A percentile compares a stretch with the other conserved stretches of the same genome.
Evolutionary conservation across 495 filamentous ascomycete genomes (phyloP).

Genomic region (Baudoinia panamericana): DNA sequence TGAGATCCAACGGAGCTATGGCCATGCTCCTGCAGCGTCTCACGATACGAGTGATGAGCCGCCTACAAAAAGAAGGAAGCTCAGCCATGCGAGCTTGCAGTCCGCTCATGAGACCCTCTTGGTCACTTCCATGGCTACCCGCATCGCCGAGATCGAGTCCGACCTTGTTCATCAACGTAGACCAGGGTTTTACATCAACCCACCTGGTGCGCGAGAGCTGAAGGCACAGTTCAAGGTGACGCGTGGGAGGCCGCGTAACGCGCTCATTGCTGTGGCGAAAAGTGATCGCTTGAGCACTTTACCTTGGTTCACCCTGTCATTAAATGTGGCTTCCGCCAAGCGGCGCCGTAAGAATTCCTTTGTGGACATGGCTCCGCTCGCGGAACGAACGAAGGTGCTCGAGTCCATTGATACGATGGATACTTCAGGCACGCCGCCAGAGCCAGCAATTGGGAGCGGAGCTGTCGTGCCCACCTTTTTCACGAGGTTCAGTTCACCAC

Average conservation of each 20-base stretch:
- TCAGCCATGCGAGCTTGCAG: background rate
- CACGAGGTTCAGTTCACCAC: too few relatives aligned
- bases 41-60: background rate
- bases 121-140: background rate
- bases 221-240: constrained; percentile 2
- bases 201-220: constrained; percentile 36
- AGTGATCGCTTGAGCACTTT: constrained; percentile 29
- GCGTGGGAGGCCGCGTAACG: constrained; percentile 39
- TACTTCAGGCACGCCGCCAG: too few relatives aligned
- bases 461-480: too few relatives aligned
- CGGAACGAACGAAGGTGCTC: too few relatives aligned
- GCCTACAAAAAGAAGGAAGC: background rate
- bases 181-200: constrained; percentile 41
- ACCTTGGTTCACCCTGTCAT: constrained; percentile 29
- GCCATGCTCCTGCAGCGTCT: background rate
- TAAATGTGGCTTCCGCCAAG: too few relatives aligned
- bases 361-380: too few relatives aligned
- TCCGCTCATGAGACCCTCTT: background rate
- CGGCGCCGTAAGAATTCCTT: too few relatives aligned
- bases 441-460: too few relatives aligned
- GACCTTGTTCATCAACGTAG: constrained; percentile 11
- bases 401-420: too few relatives aligned
- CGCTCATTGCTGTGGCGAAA: constrained; percentile 41
- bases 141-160: constrained; percentile 14
- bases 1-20: background rate